Evolutionary conservation across 2,329 filamentous ascomycete genomes (phyloP).

Genomic region (Xylaria sp.): DNA sequence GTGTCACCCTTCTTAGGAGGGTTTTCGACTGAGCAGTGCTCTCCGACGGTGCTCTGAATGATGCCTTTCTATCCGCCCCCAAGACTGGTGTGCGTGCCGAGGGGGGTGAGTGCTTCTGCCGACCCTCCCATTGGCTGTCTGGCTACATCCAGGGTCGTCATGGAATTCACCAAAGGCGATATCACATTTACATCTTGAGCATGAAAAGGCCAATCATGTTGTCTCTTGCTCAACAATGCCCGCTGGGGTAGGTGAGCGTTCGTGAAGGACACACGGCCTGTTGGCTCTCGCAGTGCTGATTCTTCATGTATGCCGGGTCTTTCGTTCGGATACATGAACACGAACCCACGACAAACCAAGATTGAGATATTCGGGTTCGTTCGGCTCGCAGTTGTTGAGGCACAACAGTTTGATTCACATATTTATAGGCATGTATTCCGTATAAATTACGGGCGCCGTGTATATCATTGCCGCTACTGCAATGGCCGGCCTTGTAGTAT

Average conservation of each 20-base stretch:
- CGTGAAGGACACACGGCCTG: slow-evolving; percentile 4
- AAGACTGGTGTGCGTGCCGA: slow-evolving; percentile 7
- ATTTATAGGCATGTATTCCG: neutral
- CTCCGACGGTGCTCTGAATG: neutral
- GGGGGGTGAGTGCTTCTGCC: slow-evolving; percentile 9
- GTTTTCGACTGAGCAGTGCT: slow-evolving; percentile 11
- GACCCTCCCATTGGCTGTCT: slow-evolving; percentile 22
- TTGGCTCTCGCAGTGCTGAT: slow-evolving; percentile 18
- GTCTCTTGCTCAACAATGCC: slow-evolving; percentile 2
- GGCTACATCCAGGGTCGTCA: slow-evolving; percentile 23
- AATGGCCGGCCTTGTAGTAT: neutral
- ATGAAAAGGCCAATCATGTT: slow-evolving; percentile 25
- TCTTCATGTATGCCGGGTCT: slow-evolving; percentile 6
- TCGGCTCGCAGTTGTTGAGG: slow-evolving; percentile 2
- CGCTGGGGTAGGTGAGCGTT: slow-evolving; percentile 4
- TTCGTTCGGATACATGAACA: slow-evolving; percentile 4
- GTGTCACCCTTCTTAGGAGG: slow-evolving; percentile 13
- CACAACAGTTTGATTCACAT: neutral
- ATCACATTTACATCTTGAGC: slow-evolving; percentile 27
- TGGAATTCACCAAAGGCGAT: slow-evolving; percentile 27
- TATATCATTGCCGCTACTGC: neutral
- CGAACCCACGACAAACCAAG: neutral
- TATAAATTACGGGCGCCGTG: neutral
- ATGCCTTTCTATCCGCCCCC: slow-evolving; percentile 15
- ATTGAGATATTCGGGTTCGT: neutral